Evolutionary conservation across 129 eudicot genomes (phyloP).

Genomic region (Scalesia atractyloides): DNA sequence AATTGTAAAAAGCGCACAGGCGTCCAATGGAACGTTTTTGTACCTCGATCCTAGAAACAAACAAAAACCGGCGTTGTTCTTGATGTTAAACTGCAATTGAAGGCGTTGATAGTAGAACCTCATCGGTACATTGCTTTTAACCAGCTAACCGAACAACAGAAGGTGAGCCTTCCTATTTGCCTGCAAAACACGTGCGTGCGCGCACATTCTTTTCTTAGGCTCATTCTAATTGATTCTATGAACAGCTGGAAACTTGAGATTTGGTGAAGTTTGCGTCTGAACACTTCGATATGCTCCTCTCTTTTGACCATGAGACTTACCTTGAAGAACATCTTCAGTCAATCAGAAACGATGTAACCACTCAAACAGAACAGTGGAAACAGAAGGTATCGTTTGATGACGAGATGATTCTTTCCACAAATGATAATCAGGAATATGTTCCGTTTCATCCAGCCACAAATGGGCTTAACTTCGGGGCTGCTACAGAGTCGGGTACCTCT

Average conservation of each 20-base stretch:
- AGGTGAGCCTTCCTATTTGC: conserved; percentile 35
- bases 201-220: neutral
- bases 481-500: conserved; percentile 32
- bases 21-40: conserved; percentile 48
- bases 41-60: conserved; percentile 43
- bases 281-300: conserved; percentile 34
- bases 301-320: conserved; percentile 39
- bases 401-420: conserved; percentile 16
- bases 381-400: conserved; percentile 15
- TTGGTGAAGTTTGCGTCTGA: conserved; percentile 51
- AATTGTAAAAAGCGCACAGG: conserved; percentile 61
- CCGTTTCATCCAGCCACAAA: neutral
- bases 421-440: conserved; percentile 4
- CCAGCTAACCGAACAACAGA: conserved; percentile 51
- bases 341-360: conserved; percentile 16
- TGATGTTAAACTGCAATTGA: conserved; percentile 50
- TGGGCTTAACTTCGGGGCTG: neutral
- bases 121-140: conserved; percentile 40
- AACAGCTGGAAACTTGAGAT: conserved; percentile 43
- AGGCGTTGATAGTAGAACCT: conserved; percentile 44
- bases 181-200: neutral
- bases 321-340: conserved; percentile 26
- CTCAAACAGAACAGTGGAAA: conserved; percentile 27
- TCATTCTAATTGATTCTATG: conserved; percentile 9
- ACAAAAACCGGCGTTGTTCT: conserved; percentile 42